phyloP scores from a whole-genome alignment of 2,329 filamentous ascomycete species.

The Ramularia endophylla region DNA sequence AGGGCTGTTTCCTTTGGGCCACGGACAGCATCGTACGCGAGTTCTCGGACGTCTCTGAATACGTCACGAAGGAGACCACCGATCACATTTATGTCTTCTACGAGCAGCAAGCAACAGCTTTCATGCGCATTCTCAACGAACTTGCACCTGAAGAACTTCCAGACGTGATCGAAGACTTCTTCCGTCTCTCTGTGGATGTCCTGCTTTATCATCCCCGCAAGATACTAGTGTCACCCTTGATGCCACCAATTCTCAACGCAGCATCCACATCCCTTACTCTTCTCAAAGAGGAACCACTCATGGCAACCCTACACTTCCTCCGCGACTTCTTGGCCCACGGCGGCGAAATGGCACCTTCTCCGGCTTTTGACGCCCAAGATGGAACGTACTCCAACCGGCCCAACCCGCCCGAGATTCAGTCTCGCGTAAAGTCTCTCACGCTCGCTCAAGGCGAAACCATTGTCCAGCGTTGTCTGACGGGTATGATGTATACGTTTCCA shows the following conservation, averaged over 20 bases:
- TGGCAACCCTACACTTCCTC: constrained; percentile 86
- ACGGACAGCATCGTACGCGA: constrained; percentile 92
- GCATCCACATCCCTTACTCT: constrained; percentile 79
- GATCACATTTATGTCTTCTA: constrained; percentile 92
- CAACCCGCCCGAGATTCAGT: constrained; percentile 63
- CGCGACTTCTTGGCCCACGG: constrained; percentile 88
- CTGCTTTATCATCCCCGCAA: constrained; percentile 86
- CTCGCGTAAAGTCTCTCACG: constrained; percentile 67
- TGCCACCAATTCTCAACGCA: constrained; percentile 78
- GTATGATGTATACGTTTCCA: constrained; percentile 99
- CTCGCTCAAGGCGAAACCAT: constrained; percentile 63
- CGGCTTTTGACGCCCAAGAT: constrained; percentile 53
- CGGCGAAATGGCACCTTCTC: constrained; percentile 59
- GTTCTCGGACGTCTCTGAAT: constrained; percentile 84
- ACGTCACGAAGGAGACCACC: constrained; percentile 74
- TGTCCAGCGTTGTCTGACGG: constrained; percentile 83
- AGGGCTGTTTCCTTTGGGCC: constrained; percentile 99
- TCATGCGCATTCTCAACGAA: constrained; percentile 83
- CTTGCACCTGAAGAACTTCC: constrained; percentile 72
- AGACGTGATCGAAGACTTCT: constrained; percentile 92
- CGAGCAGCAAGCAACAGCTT: constrained; percentile 83
- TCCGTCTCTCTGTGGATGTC: constrained; percentile 84
- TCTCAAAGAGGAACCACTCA: constrained; percentile 85
- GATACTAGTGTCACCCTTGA: constrained; percentile 71
- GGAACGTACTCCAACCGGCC: constrained; percentile 41